These are phyloP conservation scores for Thyridium curvatum DNA, from an alignment of 2,329 filamentous ascomycete genomes.

Conservation along the genomic window DNA sequence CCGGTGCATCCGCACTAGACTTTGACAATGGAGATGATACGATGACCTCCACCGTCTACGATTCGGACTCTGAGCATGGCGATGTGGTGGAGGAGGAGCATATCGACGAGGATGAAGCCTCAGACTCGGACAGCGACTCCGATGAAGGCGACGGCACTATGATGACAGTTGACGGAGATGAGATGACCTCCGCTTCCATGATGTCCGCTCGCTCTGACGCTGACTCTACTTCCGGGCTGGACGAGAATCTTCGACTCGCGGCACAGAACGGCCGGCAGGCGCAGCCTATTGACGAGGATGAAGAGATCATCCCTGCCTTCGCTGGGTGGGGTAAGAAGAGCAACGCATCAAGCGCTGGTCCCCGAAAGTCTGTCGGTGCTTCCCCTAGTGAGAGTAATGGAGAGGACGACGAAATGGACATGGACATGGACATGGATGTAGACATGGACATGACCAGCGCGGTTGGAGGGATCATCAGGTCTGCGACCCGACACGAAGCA, in stretches of 20 bases:
- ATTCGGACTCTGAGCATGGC: constrained; percentile 55
- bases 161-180: constrained; percentile 77
- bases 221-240: constrained; percentile 66
- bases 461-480: constrained; percentile 33
- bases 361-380: constrained; percentile 6
- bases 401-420: constrained; percentile 35
- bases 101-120: constrained; percentile 44
- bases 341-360: constrained; percentile 18
- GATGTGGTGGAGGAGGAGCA: constrained; percentile 50
- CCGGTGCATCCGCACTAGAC: constrained; percentile 57
- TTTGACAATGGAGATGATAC: constrained; percentile 53
- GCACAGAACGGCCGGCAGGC: constrained; percentile 49
- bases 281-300: constrained; percentile 57
- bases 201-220: constrained; percentile 51
- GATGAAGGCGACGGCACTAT: constrained; percentile 67
- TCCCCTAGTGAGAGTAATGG: constrained; percentile 31
- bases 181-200: constrained; percentile 63
- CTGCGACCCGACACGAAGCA: constrained; percentile 5
- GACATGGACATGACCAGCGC: constrained; percentile 53
- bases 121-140: constrained; percentile 41
- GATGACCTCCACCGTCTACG: constrained; percentile 74
- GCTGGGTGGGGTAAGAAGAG: constrained; percentile 63
- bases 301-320: constrained; percentile 71
- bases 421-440: constrained; percentile 41
- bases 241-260: constrained; percentile 72